phyloP scores from a whole-genome alignment of 1,284 basidiomycete genomes.

The Inonotus hispidus region DNA sequence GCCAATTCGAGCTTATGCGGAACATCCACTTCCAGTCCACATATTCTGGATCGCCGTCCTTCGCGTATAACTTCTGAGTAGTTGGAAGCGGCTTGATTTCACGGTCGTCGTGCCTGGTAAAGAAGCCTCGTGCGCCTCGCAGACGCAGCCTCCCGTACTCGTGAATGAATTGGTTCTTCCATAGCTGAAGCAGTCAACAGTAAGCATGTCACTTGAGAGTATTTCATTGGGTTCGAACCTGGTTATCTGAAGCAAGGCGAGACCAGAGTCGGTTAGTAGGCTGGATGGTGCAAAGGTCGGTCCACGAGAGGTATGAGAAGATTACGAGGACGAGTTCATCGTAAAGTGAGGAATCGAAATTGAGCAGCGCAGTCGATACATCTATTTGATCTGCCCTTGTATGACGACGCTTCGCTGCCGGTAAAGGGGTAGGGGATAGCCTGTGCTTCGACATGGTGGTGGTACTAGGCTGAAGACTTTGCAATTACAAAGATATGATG shows the following conservation, averaged over 20 bases:
- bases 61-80: slow-evolving; percentile 31
- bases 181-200: slow-evolving; percentile 37
- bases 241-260: slow-evolving; percentile 53
- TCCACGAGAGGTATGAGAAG: slow-evolving; percentile 61
- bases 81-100: slow-evolving; percentile 56
- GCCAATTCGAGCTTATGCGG: slow-evolving; percentile 75
- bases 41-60: slow-evolving; percentile 27
- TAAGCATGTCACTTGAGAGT: background rate
- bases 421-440: slow-evolving; percentile 44
- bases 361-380: slow-evolving; percentile 24
- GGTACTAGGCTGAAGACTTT: background rate
- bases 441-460: slow-evolving; percentile 50
- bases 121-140: slow-evolving; percentile 58
- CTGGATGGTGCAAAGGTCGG: slow-evolving; percentile 62
- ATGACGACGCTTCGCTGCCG: slow-evolving; percentile 54
- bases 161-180: slow-evolving; percentile 51
- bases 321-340: slow-evolving; percentile 72
- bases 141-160: slow-evolving; percentile 63
- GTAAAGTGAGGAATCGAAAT: slow-evolving; percentile 56
- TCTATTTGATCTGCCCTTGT: slow-evolving; percentile 19
- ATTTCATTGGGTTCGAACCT: slow-evolving; percentile 33
- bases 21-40: slow-evolving; percentile 81
- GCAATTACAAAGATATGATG: background rate
- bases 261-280: slow-evolving; percentile 61
- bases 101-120: slow-evolving; percentile 48